Evolutionary conservation across 495 filamentous ascomycete species (phyloP).

Genomic region (Oleoguttula mirabilis): DNA sequence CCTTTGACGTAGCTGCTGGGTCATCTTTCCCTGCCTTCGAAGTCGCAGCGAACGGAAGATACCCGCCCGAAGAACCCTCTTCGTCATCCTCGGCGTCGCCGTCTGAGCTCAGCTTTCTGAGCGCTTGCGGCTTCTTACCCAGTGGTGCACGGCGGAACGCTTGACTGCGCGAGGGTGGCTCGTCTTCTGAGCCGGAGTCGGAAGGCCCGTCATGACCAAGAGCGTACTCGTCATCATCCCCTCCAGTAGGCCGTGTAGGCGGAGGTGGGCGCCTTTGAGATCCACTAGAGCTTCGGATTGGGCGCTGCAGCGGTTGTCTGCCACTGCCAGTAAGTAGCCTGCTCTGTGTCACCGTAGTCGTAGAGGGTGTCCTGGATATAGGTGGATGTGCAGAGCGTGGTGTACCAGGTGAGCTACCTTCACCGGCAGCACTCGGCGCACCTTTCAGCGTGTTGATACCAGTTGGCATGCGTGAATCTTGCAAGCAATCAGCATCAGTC

Average conservation of each 20-base stretch:
- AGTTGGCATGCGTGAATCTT: conserved; percentile 46
- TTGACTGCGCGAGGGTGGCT: conserved; percentile 24
- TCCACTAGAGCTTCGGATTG: conserved; percentile 15
- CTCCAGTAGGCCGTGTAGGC: neutral
- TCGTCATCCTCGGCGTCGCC: conserved; percentile 40
- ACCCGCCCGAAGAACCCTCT: conserved; percentile 49
- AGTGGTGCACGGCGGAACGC: conserved; percentile 34
- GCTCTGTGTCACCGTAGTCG: conserved; percentile 35
- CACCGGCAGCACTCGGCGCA: conserved; percentile 37
- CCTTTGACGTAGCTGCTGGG: conserved; percentile 49
- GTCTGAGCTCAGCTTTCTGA: conserved; percentile 22
- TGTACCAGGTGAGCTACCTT: conserved; percentile 29
- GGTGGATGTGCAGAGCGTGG: conserved; percentile 26
- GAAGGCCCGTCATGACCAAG: conserved; percentile 29
- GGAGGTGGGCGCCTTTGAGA: conserved; percentile 7
- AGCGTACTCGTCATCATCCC: conserved; percentile 19
- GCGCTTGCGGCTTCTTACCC: conserved; percentile 22
- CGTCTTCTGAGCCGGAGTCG: conserved; percentile 29
- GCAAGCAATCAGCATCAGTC: conserved; percentile 7
- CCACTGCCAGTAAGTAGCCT: conserved; percentile 12
- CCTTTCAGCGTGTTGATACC: conserved; percentile 53
- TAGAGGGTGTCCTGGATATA: conserved; percentile 36
- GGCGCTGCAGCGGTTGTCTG: conserved; percentile 11
- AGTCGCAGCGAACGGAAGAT: conserved; percentile 49
- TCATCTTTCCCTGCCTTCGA: conserved; percentile 34